Percentiles rank a stretch among this genome's conserved stretches.
Conservation (phyloP, 345 rosid species). For the Eucalyptus marginata region DNA sequence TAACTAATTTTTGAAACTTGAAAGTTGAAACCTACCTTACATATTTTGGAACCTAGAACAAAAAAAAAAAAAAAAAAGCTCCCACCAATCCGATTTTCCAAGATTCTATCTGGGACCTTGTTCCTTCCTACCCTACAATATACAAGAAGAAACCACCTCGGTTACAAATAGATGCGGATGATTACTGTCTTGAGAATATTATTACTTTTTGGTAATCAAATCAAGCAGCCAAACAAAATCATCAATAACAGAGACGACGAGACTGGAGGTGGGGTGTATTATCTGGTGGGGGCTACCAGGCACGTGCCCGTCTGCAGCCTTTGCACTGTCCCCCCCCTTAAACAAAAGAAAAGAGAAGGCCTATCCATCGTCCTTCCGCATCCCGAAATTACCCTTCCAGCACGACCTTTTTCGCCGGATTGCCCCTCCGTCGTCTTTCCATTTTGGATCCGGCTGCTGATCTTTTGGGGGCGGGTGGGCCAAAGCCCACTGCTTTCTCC, state of each 20-base stretch:
- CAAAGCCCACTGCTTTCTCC: not conserved
- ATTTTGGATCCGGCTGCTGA: not conserved
- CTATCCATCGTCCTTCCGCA: not conserved
- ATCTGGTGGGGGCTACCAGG: not conserved
- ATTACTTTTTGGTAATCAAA: not conserved
- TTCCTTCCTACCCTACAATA: not conserved
- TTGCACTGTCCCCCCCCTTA: not conserved
- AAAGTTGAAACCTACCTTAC: no score
- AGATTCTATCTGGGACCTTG: no score
- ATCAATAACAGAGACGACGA: not conserved
- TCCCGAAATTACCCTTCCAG: not conserved
- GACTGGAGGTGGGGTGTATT: not conserved
- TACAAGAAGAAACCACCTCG: not conserved
- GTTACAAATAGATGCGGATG: not conserved
- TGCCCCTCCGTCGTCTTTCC: not conserved
- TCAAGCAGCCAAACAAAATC: not conserved
- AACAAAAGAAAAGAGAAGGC: not conserved
- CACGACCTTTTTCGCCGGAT: not conserved
- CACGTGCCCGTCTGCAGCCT: not conserved
- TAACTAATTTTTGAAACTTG: no score
- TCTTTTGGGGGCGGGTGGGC: not conserved
- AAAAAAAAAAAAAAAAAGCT: no score
- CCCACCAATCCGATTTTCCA: no score
- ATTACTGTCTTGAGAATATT: no score
- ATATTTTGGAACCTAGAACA: no score